These are phyloP conservation scores for Chaetoceros muelleri DNA, from an alignment of 108 stramenopile species.

Conservation along the genomic window DNA sequence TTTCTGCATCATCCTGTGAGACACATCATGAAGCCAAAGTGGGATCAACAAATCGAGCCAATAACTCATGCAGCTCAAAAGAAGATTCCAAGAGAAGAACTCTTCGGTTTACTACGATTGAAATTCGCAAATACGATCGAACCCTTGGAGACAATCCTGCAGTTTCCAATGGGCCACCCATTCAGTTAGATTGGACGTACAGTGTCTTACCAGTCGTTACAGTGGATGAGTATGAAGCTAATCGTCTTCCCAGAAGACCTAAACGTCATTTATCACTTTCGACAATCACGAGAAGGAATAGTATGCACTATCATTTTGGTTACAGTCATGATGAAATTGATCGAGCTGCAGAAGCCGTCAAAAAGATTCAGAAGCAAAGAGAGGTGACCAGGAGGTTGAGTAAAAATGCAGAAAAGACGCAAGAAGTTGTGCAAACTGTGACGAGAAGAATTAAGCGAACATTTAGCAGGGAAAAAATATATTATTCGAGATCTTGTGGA, in stretches of 20 bases:
- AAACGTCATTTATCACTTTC: background rate
- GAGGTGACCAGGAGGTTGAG: constrained; percentile 18
- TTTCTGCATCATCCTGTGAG: no score
- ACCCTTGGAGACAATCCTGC: constrained; percentile 48
- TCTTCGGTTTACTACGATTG: constrained; percentile 15
- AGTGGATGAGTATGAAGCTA: constrained; percentile 7
- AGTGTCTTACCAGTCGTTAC: constrained; percentile 3
- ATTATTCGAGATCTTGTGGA: no score
- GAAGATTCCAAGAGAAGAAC: background rate
- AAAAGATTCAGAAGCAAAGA: constrained; percentile 23
- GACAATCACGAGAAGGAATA: background rate
- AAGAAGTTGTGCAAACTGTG: constrained; percentile 34
- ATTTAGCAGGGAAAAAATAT: constrained; percentile 6
- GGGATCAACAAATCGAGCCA: no score
- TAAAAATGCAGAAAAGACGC: constrained; percentile 17
- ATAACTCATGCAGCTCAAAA: no score
- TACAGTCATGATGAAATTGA: constrained; percentile 29
- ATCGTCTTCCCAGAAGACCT: background rate
- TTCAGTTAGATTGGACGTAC: constrained; percentile 45
- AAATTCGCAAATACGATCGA: constrained; percentile 30
- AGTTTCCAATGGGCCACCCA: constrained; percentile 32
- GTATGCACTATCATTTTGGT: constrained; percentile 14
- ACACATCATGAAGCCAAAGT: no score
- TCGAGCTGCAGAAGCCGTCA: constrained; percentile 14
- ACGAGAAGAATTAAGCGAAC: constrained; percentile 32